These are phyloP conservation scores for Rubroboletus satanas DNA, from an alignment of 768 basidiomycete species.

Conservation along the genomic window DNA sequence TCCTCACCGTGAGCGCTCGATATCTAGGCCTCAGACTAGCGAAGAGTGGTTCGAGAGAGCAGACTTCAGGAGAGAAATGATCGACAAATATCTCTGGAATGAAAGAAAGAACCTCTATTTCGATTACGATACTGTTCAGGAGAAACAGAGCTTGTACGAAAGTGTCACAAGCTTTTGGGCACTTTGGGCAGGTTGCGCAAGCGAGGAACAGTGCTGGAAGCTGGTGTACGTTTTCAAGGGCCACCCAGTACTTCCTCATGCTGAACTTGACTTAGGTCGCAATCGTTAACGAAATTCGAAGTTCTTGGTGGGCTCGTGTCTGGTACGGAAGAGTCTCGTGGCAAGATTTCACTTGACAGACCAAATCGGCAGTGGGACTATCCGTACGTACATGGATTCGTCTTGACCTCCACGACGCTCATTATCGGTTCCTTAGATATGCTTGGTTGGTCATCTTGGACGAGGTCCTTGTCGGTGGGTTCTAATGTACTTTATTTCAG, in stretches of 20 bases:
- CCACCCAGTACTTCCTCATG: neutral
- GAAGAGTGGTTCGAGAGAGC: conserved; percentile 94
- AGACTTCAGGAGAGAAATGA: conserved; percentile 73
- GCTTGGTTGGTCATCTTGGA: conserved; percentile 48
- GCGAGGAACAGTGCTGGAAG: conserved; percentile 91
- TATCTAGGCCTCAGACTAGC: conserved; percentile 60
- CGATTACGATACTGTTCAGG: conserved; percentile 91
- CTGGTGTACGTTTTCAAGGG: conserved; percentile 66
- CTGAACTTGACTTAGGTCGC: conserved; percentile 48
- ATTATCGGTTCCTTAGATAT: conserved; percentile 42
- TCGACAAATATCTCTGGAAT: conserved; percentile 96
- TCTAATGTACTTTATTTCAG: conserved; percentile 32
- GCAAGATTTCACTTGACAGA: conserved; percentile 91
- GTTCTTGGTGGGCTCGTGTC: conserved; percentile 93
- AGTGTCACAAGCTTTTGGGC: conserved; percentile 97
- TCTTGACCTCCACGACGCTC: conserved; percentile 3
- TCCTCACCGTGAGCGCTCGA: conserved; percentile 56
- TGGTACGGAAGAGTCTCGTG: conserved; percentile 94
- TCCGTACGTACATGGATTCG: conserved; percentile 54
- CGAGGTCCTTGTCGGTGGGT: neutral
- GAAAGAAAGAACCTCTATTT: conserved; percentile 92
- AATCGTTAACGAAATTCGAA: conserved; percentile 93
- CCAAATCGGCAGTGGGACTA: conserved; percentile 99
- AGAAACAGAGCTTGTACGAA: conserved; percentile 92
- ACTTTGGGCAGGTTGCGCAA: conserved; percentile 96